Evolutionary conservation across 169 alveolate species (phyloP).

Genomic region (Amoebophrya sp.): DNA sequence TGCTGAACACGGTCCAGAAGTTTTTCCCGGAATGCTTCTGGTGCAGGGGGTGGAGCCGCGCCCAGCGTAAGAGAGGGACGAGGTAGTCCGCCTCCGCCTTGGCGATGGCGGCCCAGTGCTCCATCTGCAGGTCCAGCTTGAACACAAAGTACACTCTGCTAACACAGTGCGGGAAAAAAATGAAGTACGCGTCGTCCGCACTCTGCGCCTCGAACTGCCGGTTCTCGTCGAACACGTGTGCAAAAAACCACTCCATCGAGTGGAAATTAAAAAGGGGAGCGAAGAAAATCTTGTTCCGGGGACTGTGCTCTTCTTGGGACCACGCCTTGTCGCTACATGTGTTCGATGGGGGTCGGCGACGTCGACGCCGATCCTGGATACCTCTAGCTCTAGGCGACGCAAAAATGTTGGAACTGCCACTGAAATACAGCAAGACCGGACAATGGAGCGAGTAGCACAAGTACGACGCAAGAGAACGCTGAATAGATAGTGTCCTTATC

Average conservation of each 20-base stretch:
- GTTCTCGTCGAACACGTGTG: slow-evolving; percentile 6
- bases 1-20: slow-evolving; percentile 32
- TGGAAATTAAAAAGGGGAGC: too few species aligned
- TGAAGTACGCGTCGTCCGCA: slow-evolving; percentile 14
- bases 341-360: too few species aligned
- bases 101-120: slow-evolving; percentile 25
- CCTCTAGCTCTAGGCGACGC: too few species aligned
- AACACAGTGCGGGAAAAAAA: slow-evolving; percentile 31
- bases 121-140: background rate
- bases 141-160: slow-evolving; percentile 24
- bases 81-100: slow-evolving; percentile 22
- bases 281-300: too few species aligned
- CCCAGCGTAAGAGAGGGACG: slow-evolving; percentile 31
- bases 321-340: too few species aligned
- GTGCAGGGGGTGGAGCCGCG: slow-evolving; percentile 23
- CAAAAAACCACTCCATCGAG: slow-evolving; percentile 37
- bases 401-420: too few species aligned
- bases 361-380: too few species aligned
- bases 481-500: too few species aligned
- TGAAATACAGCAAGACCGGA: too few species aligned
- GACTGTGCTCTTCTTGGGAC: too few species aligned
- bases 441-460: too few species aligned
- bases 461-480: too few species aligned
- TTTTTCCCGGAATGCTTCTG: slow-evolving; percentile 13
- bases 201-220: background rate